Conservation (phyloP, 2,329 filamentous ascomycete genomes). For the Calonectria honghensis region DNA sequence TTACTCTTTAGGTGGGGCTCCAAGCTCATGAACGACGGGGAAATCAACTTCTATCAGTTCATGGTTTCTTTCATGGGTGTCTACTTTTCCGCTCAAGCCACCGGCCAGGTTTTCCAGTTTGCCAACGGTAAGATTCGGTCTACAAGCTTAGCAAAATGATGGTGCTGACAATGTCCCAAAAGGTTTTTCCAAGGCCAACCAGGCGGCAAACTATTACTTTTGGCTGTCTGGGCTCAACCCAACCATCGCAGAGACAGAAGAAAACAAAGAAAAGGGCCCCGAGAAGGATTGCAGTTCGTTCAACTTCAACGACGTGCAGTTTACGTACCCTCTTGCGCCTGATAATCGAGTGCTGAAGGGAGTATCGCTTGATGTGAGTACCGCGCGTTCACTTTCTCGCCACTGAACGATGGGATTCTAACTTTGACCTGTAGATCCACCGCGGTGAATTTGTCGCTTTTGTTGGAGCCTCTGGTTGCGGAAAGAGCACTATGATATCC, state of each 20-base stretch:
- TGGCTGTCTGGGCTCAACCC: constrained; percentile 59
- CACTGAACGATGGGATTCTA: not conserved
- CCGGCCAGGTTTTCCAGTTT: constrained; percentile 63
- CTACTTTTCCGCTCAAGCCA: constrained; percentile 64
- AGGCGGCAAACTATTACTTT: constrained; percentile 69
- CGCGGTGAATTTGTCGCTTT: constrained; percentile 70
- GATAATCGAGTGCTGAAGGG: constrained; percentile 42
- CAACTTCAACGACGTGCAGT: constrained; percentile 65
- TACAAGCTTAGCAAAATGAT: not conserved
- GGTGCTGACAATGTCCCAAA: not conserved
- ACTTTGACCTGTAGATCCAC: not conserved
- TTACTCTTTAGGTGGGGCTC: constrained; percentile 55
- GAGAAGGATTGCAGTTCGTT: constrained; percentile 58
- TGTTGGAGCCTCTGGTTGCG: constrained; percentile 67
- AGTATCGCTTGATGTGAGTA: constrained; percentile 63
- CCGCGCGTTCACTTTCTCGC: not conserved
- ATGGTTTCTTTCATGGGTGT: constrained; percentile 71
- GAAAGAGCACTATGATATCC: constrained; percentile 76
- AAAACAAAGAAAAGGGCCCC: constrained; percentile 28
- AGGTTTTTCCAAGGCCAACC: constrained; percentile 69
- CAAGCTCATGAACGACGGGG: constrained; percentile 60
- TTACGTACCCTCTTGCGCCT: constrained; percentile 56
- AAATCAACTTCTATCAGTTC: constrained; percentile 70
- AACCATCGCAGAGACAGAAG: constrained; percentile 27
- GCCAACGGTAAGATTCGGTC: constrained; percentile 61